Base-by-base conservation (phyloP, 192 early-diverging fungal genomes). In the Podila epigama region DNA sequence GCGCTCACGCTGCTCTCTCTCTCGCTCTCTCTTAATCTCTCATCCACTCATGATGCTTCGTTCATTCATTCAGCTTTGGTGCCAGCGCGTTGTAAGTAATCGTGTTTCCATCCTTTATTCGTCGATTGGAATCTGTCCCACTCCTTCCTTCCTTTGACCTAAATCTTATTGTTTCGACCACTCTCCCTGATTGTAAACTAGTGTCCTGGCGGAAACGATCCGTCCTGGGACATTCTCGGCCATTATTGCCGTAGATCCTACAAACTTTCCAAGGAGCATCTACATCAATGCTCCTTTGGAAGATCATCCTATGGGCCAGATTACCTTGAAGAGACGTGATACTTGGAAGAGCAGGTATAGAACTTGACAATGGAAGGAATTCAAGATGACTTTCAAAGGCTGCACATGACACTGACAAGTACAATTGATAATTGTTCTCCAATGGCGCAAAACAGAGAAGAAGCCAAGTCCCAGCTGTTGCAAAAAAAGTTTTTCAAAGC, bases 311-410 rank as follows among this genome's bases (percentile, higher is more conserved):
- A 55, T 61, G 61, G 65, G 51, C 20, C 44, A 62, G 28, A 0
- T 52, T 25, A 75, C 82, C 5, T 36, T 61, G 34, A 87, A 82
- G 42, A 60, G 86, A 58, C 69, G 81, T 18, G 86, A 87, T 66
- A 61, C 35, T 12, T 87, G 86, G 86, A 68, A 51, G 28, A 63
- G 39, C 62, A 79, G 64, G 85, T 83, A 81, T 56, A 51, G 32
- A 42, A 34, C 12, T 32, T 60, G 18, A 22, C 33, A 2, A 0
- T 37, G 11, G 33, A n/a, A 35, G 7, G 16, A 22, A 16, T 10
- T 7, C 20, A 5, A 32, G 15, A n/a, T 55, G n/a, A 3, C 20
- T 32, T 15, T 11, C 11, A 33, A 5, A 29, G 41, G 6, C 8
- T 44, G 59, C 10, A 6, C 22, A 15, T 28, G 29, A 2, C 32